phyloP scores from a whole-genome alignment of 441 rosid genomes.

The Erodium texanum region DNA sequence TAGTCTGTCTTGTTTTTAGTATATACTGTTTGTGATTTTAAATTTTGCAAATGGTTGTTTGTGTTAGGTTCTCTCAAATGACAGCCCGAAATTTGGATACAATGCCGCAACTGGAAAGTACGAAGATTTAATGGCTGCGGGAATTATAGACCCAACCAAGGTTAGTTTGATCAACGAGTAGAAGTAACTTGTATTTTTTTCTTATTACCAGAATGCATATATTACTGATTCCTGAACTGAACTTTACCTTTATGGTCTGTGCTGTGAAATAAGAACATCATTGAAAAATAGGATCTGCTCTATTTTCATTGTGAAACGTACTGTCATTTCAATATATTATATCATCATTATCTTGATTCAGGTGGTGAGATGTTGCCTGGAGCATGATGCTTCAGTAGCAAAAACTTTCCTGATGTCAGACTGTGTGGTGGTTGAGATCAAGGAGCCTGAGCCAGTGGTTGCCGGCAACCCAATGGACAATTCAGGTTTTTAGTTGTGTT shows the following conservation, averaged over 20 bases:
- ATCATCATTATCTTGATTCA: not conserved
- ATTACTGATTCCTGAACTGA: too few species aligned
- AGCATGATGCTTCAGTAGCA: not conserved
- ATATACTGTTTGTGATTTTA: not conserved
- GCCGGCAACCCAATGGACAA: slow-evolving; percentile 4
- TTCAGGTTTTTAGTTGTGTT: not conserved
- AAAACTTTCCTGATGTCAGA: not conserved
- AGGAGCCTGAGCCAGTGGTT: not conserved
- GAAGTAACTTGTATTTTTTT: too few species aligned
- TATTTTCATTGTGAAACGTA: not conserved
- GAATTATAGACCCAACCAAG: slow-evolving; percentile 94
- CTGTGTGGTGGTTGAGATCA: slow-evolving; percentile 2
- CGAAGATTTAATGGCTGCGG: slow-evolving; percentile 95
- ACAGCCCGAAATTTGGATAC: slow-evolving; percentile 54
- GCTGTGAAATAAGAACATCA: not conserved
- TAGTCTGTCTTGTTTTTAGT: not conserved
- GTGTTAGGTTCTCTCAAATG: slow-evolving; percentile 59
- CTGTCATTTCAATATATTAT: not conserved
- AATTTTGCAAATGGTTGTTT: not conserved
- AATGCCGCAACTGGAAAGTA: slow-evolving; percentile 91
- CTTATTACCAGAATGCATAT: too few species aligned
- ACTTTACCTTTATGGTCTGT: not conserved
- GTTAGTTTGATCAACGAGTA: too few species aligned
- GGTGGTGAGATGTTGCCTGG: slow-evolving; percentile 6
- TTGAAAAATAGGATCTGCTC: not conserved